Conservation (phyloP, 1,284 basidiomycete genomes). For the Schizophyllum commune region DNA sequence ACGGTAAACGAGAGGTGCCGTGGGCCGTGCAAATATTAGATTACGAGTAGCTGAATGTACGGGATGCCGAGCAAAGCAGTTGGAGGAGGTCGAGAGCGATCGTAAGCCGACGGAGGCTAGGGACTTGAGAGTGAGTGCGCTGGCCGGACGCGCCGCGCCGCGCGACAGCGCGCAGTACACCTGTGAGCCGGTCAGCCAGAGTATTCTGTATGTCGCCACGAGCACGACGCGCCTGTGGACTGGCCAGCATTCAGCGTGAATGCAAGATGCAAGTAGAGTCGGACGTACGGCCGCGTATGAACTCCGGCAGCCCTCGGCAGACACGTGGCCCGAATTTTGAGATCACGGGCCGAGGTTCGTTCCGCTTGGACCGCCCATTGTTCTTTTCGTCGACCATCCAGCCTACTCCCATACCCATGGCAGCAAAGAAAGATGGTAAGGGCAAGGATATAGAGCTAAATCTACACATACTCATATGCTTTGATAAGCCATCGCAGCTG, state of each 20-base stretch:
- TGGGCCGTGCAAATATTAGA: neutral
- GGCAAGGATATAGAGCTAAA: neutral
- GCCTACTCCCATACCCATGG: neutral
- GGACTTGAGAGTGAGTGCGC: neutral
- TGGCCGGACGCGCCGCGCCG: neutral
- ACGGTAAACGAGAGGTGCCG: neutral
- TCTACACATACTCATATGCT: neutral
- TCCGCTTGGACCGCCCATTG: neutral
- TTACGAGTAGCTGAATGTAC: neutral
- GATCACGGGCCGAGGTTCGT: neutral
- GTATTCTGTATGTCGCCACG: neutral
- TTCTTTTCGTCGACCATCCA: neutral
- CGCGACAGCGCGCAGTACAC: neutral
- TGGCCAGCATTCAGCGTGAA: neutral
- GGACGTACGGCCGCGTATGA: neutral
- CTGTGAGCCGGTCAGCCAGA: neutral
- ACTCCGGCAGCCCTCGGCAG: neutral
- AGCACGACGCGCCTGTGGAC: neutral
- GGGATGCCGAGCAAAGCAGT: neutral
- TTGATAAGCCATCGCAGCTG: neutral
- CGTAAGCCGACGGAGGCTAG: neutral
- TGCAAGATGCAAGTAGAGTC: neutral
- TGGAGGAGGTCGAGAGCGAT: neutral
- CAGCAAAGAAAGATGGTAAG: neutral
- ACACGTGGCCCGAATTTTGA: neutral